phyloP scores from a whole-genome alignment of 2,329 filamentous ascomycete species.

The Leptographium procerum region DNA sequence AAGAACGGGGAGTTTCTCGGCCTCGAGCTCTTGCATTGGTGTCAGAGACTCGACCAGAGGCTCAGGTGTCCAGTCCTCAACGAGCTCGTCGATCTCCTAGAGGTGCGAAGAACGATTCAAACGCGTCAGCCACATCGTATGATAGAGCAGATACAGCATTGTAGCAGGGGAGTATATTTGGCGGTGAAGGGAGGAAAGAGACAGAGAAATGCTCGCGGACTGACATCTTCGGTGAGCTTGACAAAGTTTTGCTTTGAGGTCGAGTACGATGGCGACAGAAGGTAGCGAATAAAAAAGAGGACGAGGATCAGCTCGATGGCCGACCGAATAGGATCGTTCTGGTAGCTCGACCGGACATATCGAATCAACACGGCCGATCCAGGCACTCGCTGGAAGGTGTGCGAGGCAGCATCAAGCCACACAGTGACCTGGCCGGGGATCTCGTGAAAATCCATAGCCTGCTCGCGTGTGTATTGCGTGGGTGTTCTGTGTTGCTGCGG shows the following conservation, averaged over 20 bases:
- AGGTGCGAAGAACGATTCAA: neutral
- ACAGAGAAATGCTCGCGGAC: no score
- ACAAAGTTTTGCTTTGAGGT: conserved; percentile 85
- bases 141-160: neutral
- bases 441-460: conserved; percentile 51
- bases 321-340: conserved; percentile 89
- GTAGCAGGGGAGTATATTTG: conserved; percentile 20
- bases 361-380: conserved; percentile 89
- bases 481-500: neutral
- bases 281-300: conserved; percentile 88
- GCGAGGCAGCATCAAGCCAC: conserved; percentile 40
- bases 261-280: conserved; percentile 84
- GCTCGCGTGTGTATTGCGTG: neutral
- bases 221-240: conserved; percentile 67
- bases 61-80: conserved; percentile 94
- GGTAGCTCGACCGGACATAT: conserved; percentile 95
- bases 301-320: conserved; percentile 89
- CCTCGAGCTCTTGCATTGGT: conserved; percentile 65
- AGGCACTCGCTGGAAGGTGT: conserved; percentile 78
- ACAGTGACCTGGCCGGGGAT: conserved; percentile 42
- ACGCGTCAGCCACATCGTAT: neutral
- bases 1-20: conserved; percentile 77
- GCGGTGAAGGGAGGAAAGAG: neutral
- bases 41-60: conserved; percentile 70
- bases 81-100: conserved; percentile 83